phyloP scores from a whole-genome alignment of 2,329 filamentous ascomycete species.

The Beauveria medogensis region DNA sequence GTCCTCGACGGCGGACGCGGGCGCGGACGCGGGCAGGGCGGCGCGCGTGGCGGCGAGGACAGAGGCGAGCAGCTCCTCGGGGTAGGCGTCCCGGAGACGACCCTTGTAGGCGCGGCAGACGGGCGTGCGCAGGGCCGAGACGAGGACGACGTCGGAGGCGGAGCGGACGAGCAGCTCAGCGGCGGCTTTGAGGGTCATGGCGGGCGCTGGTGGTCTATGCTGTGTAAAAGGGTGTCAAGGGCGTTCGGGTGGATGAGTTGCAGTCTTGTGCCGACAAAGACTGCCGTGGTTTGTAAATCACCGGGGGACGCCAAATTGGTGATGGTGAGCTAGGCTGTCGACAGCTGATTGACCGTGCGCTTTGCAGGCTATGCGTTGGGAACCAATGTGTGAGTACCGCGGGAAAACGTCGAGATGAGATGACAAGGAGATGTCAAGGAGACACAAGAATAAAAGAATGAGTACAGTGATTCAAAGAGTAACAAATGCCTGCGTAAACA shows the following conservation, averaged over 20 bases:
- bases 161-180: conserved; percentile 70
- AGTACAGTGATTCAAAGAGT: neutral
- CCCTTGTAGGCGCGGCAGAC: conserved; percentile 79
- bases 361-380: too few relatives aligned
- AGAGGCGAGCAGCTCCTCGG: conserved; percentile 73
- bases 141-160: conserved; percentile 76
- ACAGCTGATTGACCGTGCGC: too few relatives aligned
- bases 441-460: neutral
- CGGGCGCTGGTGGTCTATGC: neutral
- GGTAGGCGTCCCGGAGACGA: conserved; percentile 77
- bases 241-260: too few relatives aligned
- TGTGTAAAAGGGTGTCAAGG: too few relatives aligned
- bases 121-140: conserved; percentile 84
- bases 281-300: too few relatives aligned
- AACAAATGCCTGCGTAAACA: neutral
- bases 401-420: neutral
- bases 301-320: too few relatives aligned
- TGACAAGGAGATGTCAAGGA: too few relatives aligned
- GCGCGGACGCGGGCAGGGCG: conserved; percentile 57
- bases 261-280: too few relatives aligned
- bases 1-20: conserved; percentile 58
- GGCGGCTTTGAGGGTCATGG: conserved; percentile 42
- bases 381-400: too few relatives aligned
- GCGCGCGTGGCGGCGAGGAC: conserved; percentile 42
- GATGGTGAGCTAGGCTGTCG: too few relatives aligned